Evolutionary conservation across 2,329 filamentous ascomycete genomes (phyloP).

Genomic region (Dactylella cylindrospora): DNA sequence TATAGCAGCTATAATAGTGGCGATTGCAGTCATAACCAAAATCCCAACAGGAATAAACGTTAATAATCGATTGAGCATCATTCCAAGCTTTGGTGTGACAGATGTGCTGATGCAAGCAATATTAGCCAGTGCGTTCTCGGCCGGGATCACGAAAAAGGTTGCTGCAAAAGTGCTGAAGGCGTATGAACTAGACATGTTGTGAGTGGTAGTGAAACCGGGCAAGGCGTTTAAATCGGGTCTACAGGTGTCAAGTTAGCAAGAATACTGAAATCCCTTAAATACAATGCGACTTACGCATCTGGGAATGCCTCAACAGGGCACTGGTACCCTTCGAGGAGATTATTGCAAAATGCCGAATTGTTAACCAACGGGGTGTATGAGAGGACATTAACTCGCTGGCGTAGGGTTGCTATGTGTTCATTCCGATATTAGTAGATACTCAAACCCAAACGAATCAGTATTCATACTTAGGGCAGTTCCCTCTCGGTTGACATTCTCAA

Average conservation of each 20-base stretch:
- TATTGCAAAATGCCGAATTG: conserved; percentile 27
- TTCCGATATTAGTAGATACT: conserved; percentile 8
- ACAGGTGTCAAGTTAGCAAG: conserved; percentile 8
- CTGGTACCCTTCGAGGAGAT: conserved; percentile 6
- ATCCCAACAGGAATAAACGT: conserved; percentile 73
- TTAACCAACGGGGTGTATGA: conserved; percentile 31
- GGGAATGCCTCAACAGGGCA: conserved; percentile 21
- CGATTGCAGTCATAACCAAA: conserved; percentile 75
- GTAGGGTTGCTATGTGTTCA: conserved; percentile 28
- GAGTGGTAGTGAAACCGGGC: conserved; percentile 71
- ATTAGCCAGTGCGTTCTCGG: conserved; percentile 62
- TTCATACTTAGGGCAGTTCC: conserved; percentile 25
- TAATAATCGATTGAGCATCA: conserved; percentile 54
- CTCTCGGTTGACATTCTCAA: conserved; percentile 12
- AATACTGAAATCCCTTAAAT: not conserved
- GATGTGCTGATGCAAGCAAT: conserved; percentile 80
- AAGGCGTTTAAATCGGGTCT: conserved; percentile 54
- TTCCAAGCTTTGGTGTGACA: conserved; percentile 79
- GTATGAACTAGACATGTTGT: conserved; percentile 79
- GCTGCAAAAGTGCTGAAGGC: conserved; percentile 79
- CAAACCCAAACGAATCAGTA: not conserved
- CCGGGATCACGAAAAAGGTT: conserved; percentile 73
- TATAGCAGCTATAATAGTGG: conserved; percentile 79
- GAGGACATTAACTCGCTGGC: conserved; percentile 35
- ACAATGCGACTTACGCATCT: conserved; percentile 20